A percentile compares a stretch with the other conserved stretches of the same genome.
Conservation (phyloP, 441 rosid genomes). For the Corymbia calophylla region DNA sequence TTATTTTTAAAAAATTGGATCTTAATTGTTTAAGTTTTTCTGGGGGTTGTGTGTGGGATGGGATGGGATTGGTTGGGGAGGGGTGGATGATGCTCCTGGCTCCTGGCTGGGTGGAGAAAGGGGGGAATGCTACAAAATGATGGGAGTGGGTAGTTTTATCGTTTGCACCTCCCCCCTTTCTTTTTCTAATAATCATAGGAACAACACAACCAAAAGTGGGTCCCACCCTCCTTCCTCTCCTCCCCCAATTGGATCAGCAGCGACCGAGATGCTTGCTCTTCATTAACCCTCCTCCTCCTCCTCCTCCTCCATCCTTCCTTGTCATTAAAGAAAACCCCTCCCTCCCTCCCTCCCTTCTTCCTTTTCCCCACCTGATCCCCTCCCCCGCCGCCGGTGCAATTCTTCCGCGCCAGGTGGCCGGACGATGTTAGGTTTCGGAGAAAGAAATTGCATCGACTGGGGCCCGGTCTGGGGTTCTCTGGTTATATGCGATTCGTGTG, state of each 20-base stretch:
- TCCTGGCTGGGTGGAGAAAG: conserved; percentile 45
- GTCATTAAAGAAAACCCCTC: neutral
- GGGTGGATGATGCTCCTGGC: conserved; percentile 26
- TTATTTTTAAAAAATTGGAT: too few relatives aligned
- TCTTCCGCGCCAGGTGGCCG: neutral
- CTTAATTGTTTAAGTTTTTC: neutral
- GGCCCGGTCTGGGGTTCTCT: neutral
- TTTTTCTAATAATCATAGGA: neutral
- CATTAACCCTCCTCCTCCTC: neutral
- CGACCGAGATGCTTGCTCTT: conserved; percentile 18
- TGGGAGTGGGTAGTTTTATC: conserved; percentile 43
- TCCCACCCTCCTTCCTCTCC: neutral
- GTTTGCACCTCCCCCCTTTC: conserved; percentile 10
- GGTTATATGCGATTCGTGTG: neutral
- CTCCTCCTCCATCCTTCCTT: neutral
- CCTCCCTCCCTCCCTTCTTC: neutral
- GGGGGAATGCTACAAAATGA: conserved; percentile 26
- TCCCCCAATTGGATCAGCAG: neutral
- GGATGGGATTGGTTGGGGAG: neutral
- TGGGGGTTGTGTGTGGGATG: neutral
- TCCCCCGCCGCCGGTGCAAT: neutral
- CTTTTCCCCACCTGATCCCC: neutral
- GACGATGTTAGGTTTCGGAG: neutral
- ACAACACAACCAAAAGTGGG: conserved; percentile 7
- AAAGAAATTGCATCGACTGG: neutral